phyloP scores from a whole-genome alignment of 768 basidiomycete species.

The Lactifluus echinatus region DNA sequence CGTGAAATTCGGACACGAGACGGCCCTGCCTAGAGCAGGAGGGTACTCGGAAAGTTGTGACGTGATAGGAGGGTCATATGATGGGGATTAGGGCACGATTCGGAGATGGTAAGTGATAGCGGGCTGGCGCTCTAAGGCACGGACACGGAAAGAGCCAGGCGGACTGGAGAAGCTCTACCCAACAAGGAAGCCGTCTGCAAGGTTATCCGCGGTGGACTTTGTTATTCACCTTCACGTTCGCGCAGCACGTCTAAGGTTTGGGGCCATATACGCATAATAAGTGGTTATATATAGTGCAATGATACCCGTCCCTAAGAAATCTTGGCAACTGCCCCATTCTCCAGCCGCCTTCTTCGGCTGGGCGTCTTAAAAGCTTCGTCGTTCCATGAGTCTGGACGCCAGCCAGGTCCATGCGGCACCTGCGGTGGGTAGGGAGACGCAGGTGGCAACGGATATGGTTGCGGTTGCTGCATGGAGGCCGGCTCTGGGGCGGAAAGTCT shows the following conservation, averaged over 20 bases:
- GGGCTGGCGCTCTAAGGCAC: slow-evolving; percentile 6
- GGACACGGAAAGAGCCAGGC: not conserved
- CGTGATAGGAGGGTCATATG: slow-evolving; percentile 15
- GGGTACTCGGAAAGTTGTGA: slow-evolving; percentile 10
- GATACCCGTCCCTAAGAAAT: slow-evolving; percentile 8
- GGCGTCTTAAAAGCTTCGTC: slow-evolving; percentile 24
- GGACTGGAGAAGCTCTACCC: not conserved
- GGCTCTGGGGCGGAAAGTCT: slow-evolving; percentile 38
- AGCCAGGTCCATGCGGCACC: slow-evolving; percentile 6
- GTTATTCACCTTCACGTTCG: not conserved
- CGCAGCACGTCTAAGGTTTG: not conserved
- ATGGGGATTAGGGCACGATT: slow-evolving; percentile 9
- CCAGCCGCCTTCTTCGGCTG: slow-evolving; percentile 20
- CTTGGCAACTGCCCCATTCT: slow-evolving; percentile 18
- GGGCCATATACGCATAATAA: slow-evolving; percentile 5
- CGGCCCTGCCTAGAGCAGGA: not conserved
- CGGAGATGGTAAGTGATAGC: slow-evolving; percentile 17
- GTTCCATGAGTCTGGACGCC: slow-evolving; percentile 14
- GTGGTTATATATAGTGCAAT: slow-evolving; percentile 1
- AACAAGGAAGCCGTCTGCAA: not conserved
- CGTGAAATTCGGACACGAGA: not conserved
- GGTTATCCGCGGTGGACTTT: not conserved
- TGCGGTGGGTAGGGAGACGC: slow-evolving; percentile 13
- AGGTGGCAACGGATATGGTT: slow-evolving; percentile 21
- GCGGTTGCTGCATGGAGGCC: slow-evolving; percentile 6